These are phyloP conservation scores for Gracilaria vermiculophylla DNA, from an alignment of 23 red algal genomes.

Conservation along the genomic window DNA sequence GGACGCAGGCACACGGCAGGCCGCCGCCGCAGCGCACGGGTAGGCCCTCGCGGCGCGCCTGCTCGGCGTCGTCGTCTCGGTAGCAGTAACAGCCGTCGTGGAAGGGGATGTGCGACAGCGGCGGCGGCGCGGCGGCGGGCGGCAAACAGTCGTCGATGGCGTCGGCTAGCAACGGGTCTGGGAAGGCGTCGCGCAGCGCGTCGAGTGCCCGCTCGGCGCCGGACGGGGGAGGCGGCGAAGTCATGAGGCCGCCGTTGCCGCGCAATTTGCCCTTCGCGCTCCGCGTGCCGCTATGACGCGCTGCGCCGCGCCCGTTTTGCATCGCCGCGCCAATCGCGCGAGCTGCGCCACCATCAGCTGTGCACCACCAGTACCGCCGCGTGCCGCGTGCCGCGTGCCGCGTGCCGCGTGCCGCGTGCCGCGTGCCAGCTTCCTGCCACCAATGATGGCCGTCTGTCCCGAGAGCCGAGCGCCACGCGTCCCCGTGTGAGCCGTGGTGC, in stretches of 20 bases:
- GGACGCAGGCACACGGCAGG: conserved; percentile 32
- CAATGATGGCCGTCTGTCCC: too few relatives aligned
- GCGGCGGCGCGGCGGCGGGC: neutral
- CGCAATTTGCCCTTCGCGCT: too few relatives aligned
- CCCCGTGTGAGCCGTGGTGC: too few relatives aligned
- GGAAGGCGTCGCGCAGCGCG: neutral
- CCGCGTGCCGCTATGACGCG: too few relatives aligned
- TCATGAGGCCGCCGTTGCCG: neutral
- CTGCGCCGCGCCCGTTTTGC: too few relatives aligned
- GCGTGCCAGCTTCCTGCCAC: too few relatives aligned
- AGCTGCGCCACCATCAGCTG: too few relatives aligned
- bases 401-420: neutral
- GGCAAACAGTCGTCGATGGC: neutral
- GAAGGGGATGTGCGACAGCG: neutral
- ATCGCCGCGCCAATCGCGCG: too few relatives aligned
- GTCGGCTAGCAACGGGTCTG: neutral
- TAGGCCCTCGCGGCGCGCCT: conserved; percentile 6
- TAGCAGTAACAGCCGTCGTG: conserved; percentile 53
- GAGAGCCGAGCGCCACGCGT: too few relatives aligned
- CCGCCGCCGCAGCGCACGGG: conserved; percentile 63
- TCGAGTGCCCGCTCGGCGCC: neutral
- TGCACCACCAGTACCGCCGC: too few relatives aligned
- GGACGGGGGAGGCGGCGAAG: neutral
- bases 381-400: neutral
- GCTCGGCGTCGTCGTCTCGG: conserved; percentile 18